Evolutionary conservation across 2,329 filamentous ascomycete genomes (phyloP), one percentile per base, ranked within the genome.

Genomic region (Epichloe brachyelytri): DNA sequence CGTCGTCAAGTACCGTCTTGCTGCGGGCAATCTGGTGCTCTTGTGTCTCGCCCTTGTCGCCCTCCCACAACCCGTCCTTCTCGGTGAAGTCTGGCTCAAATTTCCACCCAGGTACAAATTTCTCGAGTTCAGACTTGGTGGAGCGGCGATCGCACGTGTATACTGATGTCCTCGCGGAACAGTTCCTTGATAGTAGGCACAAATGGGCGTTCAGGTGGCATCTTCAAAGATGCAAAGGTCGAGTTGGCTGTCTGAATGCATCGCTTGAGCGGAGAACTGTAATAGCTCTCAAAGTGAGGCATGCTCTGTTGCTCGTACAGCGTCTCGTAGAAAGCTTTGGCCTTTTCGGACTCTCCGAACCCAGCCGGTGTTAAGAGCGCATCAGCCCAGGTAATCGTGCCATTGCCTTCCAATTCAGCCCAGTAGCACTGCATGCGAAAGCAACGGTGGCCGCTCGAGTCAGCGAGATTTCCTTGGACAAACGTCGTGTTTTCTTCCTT

Each of bases 101-200:
- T 5, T 57, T 58, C 59, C 75, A 82, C 1, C 56, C 61, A 0
- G 79, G 80, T 46, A 79, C 78, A 4, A 71, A 67, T 3, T 65
- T 54, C 15, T 67, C 64, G 54, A 86, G 80, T 52, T 73, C 71
- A 0, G 73, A 71, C 58, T 71, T 76, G 57, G 66, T 75, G 20
- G 74, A 76, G 10, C 83, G 72, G 33, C 77, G 73, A 64, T 87
- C 80, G 61, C 84, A 88, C 0, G 82, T 85, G 83, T 41, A 80
- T 77, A 50, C 76, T 80, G 51, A 86, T 78, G 2, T 77, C 76
- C 63, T 87, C 84, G 33, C 83, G 73, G 56, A 86, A 69, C 37
- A 75, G 62, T 58, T 86, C 83, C 64, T 85, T 86, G 54, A 86
- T 67, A 1, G 70, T 68, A 0, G 82, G 83, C 2, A 64, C 63